Evolutionary conservation across 495 filamentous ascomycete genomes (phyloP).

Genomic region (Coniosporium apollinis): DNA sequence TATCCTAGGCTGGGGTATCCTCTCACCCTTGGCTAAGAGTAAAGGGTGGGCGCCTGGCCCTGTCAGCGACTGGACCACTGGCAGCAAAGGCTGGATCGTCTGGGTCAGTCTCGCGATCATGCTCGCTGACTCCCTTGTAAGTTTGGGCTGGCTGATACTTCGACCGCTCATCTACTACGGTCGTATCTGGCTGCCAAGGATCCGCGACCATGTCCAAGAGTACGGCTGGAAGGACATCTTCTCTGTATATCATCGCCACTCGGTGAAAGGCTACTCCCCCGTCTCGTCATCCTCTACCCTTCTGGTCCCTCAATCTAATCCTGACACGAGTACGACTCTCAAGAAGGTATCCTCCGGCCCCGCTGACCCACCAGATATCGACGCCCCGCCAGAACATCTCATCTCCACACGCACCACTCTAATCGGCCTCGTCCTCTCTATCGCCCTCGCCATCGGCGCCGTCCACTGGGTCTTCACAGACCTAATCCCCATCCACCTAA

Average conservation of each 20-base stretch:
- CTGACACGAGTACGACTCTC: background rate
- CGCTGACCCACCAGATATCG: constrained; percentile 33
- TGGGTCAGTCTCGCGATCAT: constrained; percentile 94
- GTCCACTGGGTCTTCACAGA: constrained; percentile 64
- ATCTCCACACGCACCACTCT: constrained; percentile 56
- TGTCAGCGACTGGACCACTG: constrained; percentile 72
- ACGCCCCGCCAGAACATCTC: constrained; percentile 71
- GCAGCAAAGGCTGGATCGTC: constrained; percentile 95
- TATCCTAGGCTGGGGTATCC: constrained; percentile 73
- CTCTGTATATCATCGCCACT: constrained; percentile 9
- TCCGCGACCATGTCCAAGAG: constrained; percentile 13
- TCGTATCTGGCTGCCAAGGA: constrained; percentile 18
- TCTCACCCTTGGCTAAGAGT: constrained; percentile 74
- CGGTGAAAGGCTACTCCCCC: constrained; percentile 14
- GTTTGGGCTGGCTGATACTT: constrained; percentile 62
- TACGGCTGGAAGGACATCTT: constrained; percentile 15
- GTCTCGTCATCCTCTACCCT: constrained; percentile 7
- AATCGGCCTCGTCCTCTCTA: constrained; percentile 56
- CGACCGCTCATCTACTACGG: constrained; percentile 36
- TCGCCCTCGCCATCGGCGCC: constrained; percentile 60
- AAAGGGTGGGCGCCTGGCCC: constrained; percentile 79
- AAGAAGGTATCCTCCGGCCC: constrained; percentile 6
- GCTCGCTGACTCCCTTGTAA: constrained; percentile 83
- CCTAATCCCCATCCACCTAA: constrained; percentile 48
- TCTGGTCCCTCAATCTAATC: constrained; percentile 1